Percentiles rank a stretch among this genome's conserved stretches.
Evolutionary conservation across 2,329 filamentous ascomycete genomes (phyloP).

Genomic region (Coniochaeta hoffmannii): DNA sequence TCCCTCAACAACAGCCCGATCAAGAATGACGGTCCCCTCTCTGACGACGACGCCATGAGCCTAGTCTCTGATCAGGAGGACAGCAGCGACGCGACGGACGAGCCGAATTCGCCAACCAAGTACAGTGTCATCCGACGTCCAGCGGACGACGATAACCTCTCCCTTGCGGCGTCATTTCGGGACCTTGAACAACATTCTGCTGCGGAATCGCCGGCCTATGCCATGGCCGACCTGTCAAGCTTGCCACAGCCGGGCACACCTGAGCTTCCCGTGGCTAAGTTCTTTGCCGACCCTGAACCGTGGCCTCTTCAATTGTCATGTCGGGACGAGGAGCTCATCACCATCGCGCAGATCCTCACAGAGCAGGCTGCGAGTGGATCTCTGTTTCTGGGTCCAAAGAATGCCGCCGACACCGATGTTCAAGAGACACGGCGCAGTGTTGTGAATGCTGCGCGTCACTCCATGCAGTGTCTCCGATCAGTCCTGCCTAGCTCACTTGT

Average conservation of each 20-base stretch:
- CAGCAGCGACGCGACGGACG: conserved; percentile 41
- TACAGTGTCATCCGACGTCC: conserved; percentile 33
- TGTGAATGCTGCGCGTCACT: conserved; percentile 35
- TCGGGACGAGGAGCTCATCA: conserved; percentile 54
- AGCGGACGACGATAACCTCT: conserved; percentile 50
- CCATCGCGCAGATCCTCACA: conserved; percentile 63
- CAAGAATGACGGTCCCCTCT: conserved; percentile 29
- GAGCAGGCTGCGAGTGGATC: conserved; percentile 57
- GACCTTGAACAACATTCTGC: conserved; percentile 37
- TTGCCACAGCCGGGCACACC: conserved; percentile 38
- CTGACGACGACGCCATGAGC: conserved; percentile 42
- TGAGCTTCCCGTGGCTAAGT: conserved; percentile 43
- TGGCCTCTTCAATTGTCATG: conserved; percentile 34
- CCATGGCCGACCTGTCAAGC: conserved; percentile 41
- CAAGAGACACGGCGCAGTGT: conserved; percentile 32
- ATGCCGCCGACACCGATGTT: conserved; percentile 12
- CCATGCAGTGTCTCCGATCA: conserved; percentile 38
- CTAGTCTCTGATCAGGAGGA: conserved; percentile 49
- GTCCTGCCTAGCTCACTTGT: conserved; percentile 37
- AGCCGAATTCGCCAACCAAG: conserved; percentile 41
- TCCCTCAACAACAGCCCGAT: conserved; percentile 29
- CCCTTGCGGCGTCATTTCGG: conserved; percentile 42
- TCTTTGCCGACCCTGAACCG: conserved; percentile 54
- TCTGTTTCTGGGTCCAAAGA: conserved; percentile 25
- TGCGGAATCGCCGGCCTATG: conserved; percentile 37